Percentiles rank a stretch among this genome's conserved stretches.
Conservation (phyloP, 169 alveolate genomes). For the Plasmodium vinckei region DNA sequence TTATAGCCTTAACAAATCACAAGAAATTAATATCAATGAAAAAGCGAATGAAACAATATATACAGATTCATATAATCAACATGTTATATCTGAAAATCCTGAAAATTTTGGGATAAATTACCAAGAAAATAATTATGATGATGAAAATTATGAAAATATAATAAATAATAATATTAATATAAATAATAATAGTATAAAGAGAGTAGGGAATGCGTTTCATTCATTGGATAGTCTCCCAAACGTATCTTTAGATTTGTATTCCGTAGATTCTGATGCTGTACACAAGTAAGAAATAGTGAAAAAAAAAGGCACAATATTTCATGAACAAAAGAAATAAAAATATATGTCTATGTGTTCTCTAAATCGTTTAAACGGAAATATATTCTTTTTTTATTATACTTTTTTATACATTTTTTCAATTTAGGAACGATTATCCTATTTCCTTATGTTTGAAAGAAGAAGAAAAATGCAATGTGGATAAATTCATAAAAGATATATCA, state of each 20-base stretch:
- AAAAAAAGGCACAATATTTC: neutral
- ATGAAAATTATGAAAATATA: neutral
- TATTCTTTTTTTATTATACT: constrained; percentile 5
- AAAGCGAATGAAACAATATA: constrained; percentile 27
- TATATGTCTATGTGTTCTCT: too few species aligned
- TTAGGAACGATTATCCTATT: constrained; percentile 32
- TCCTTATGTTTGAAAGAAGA: constrained; percentile 57
- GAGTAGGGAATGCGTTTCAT: constrained; percentile 30
- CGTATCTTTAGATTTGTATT: constrained; percentile 45
- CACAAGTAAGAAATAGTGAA: constrained; percentile 26
- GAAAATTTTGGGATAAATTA: neutral
- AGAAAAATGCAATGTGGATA: constrained; percentile 33
- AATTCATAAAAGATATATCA: constrained; percentile 40
- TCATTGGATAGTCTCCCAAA: constrained; percentile 53
- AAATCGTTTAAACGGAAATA: neutral
- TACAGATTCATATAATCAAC: constrained; percentile 16
- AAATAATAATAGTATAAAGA: neutral
- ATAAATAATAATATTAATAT: neutral
- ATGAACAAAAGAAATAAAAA: neutral
- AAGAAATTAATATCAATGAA: constrained; percentile 33
- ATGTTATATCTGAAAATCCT: neutral
- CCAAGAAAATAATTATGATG: constrained; percentile 1
- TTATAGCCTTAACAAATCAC: constrained; percentile 25
- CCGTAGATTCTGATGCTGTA: constrained; percentile 6
- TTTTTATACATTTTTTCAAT: neutral